Percentiles rank a stretch among this genome's conserved stretches.
Evolutionary conservation across 352 stramenopile genomes (phyloP).

Genomic region (Phytopythium mirpurense): DNA sequence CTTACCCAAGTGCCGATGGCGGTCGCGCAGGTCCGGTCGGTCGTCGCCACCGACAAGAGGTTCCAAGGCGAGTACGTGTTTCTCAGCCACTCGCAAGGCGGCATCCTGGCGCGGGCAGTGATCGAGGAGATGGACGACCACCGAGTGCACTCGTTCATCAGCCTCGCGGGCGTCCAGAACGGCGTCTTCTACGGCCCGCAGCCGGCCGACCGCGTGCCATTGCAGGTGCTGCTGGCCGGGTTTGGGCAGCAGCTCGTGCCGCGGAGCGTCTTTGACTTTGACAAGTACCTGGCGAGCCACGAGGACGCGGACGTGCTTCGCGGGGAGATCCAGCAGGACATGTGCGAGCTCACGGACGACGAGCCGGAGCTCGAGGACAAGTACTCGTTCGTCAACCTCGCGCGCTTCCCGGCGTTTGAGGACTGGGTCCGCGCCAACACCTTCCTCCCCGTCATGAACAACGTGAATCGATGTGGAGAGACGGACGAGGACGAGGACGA

Average conservation of each 20-base stretch:
- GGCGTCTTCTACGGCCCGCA: constrained; percentile 48
- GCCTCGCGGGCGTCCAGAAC: constrained; percentile 32
- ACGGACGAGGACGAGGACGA: constrained; percentile 3
- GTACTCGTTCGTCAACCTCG: constrained; percentile 32
- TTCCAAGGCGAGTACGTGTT: constrained; percentile 36
- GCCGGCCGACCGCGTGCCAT: background rate
- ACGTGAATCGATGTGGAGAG: constrained; percentile 11
- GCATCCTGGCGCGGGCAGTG: constrained; percentile 30
- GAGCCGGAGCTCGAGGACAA: constrained; percentile 20
- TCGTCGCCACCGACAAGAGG: constrained; percentile 18
- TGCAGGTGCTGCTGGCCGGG: constrained; percentile 6
- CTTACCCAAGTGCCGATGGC: constrained; percentile 34
- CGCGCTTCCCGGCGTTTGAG: background rate
- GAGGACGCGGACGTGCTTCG: background rate
- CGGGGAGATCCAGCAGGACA: constrained; percentile 8
- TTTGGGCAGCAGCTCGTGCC: constrained; percentile 19
- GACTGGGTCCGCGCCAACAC: background rate
- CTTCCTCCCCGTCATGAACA: constrained; percentile 37
- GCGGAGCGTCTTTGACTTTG: constrained; percentile 26
- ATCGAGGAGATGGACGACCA: constrained; percentile 59
- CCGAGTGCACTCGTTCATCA: constrained; percentile 39
- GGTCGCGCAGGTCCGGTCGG: constrained; percentile 30
- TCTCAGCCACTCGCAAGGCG: constrained; percentile 44
- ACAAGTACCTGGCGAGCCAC: constrained; percentile 17
- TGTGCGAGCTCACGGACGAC: constrained; percentile 24